phyloP scores from a whole-genome alignment of 306 rosid species.

The Vigna hirtella region DNA sequence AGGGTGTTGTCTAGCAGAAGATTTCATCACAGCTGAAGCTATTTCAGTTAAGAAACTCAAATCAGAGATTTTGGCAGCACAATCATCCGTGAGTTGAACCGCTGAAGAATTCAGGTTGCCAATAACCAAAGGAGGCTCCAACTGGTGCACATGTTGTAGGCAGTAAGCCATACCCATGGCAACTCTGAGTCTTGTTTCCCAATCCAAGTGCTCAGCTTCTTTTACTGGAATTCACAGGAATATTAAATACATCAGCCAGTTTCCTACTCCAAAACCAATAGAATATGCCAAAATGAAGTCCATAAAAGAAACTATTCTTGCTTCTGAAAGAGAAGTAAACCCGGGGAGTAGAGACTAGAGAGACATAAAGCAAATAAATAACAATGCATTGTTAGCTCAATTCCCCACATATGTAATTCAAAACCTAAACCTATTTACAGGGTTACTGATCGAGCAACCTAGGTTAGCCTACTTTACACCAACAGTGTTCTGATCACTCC shows the following conservation, averaged over 20 bases:
- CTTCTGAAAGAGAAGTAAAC: constrained; percentile 10
- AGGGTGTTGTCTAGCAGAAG: constrained; percentile 40
- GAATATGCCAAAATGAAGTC: not conserved
- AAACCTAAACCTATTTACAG: too few species aligned
- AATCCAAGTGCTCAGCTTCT: constrained; percentile 97
- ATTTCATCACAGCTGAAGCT: constrained; percentile 47
- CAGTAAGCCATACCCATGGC: constrained; percentile 89
- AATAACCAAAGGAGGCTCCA: constrained; percentile 68
- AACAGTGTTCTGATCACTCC: too few species aligned
- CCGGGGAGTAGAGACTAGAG: not conserved
- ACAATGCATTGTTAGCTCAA: too few species aligned
- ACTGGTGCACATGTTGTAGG: constrained; percentile 82
- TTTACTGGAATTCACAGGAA: constrained; percentile 60
- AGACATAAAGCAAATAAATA: too few species aligned
- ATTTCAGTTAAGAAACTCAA: constrained; percentile 65
- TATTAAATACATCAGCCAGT: constrained; percentile 39
- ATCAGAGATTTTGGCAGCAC: constrained; percentile 80
- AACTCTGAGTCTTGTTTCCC: constrained; percentile 81
- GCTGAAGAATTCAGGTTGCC: constrained; percentile 69
- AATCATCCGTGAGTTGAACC: constrained; percentile 77
- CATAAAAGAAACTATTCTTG: constrained; percentile 19
- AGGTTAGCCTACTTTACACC: too few species aligned
- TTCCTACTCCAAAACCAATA: constrained; percentile 40
- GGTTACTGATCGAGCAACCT: too few species aligned
- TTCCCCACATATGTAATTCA: too few species aligned